A percentile compares a stretch with the other conserved stretches of the same genome.
Evolutionary conservation across 2,329 filamentous ascomycete genomes (phyloP).

Genomic region (Cercospora canescens): DNA sequence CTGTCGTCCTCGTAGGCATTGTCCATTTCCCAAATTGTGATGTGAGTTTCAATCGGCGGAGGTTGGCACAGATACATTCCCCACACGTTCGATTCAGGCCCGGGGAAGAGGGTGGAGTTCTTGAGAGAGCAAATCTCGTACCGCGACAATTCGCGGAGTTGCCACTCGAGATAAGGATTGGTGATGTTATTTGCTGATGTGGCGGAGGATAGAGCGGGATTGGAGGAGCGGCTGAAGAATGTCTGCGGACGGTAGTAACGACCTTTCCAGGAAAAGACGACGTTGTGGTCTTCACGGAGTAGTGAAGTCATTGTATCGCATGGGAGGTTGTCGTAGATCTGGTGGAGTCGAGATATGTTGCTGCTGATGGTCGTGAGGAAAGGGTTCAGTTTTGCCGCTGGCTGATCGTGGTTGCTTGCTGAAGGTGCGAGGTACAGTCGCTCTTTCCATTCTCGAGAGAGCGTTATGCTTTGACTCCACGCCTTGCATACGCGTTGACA

Average conservation of each 20-base stretch:
- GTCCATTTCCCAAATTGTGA: constrained; percentile 9
- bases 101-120: constrained; percentile 1
- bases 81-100: background rate
- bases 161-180: background rate
- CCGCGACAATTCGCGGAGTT: constrained; percentile 10
- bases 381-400: constrained; percentile 5
- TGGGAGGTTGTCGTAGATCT: background rate
- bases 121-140: background rate
- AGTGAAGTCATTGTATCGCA: background rate
- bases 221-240: constrained; percentile 10
- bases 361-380: constrained; percentile 6
- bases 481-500: constrained; percentile 9
- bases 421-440: constrained; percentile 3
- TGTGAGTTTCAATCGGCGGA: background rate
- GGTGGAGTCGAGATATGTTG: constrained; percentile 5
- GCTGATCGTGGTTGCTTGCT: background rate
- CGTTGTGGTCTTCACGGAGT: background rate
- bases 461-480: background rate
- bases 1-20: background rate
- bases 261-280: constrained; percentile 8
- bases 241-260: background rate
- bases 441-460: background rate
- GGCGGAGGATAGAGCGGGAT: background rate
- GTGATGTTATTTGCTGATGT: background rate
- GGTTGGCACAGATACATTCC: constrained; percentile 15